A percentile compares a stretch with the other conserved stretches of the same genome.
phyloP scores from a whole-genome alignment of 805 yeast species.

The Yarrowia sp. region DNA sequence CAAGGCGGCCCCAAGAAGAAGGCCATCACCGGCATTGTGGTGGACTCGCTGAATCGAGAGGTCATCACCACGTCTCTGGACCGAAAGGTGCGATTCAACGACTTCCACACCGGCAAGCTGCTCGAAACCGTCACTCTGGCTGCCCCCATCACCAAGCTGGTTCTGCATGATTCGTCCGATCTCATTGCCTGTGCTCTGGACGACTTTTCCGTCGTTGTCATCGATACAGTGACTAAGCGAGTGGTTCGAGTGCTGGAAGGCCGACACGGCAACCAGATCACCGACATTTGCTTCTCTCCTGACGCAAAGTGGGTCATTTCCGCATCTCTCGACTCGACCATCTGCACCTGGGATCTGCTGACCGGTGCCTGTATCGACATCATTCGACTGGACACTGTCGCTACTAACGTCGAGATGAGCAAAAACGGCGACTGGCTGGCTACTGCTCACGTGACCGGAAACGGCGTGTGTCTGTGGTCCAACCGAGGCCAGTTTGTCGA shows the following conservation, averaged over 20 bases:
- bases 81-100: constrained; percentile 85
- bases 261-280: constrained; percentile 79
- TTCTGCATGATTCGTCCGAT: constrained; percentile 82
- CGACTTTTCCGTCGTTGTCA: constrained; percentile 79
- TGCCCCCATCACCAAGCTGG: constrained; percentile 78
- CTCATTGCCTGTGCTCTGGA: constrained; percentile 85
- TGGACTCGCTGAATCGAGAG: constrained; percentile 88
- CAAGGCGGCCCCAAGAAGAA: constrained; percentile 65
- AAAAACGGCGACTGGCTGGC: constrained; percentile 91
- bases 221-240: constrained; percentile 81
- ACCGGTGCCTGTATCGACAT: constrained; percentile 98
- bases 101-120: constrained; percentile 74
- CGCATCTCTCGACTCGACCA: constrained; percentile 80
- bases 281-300: constrained; percentile 87
- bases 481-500: constrained; percentile 85
- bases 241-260: constrained; percentile 89
- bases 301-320: constrained; percentile 95
- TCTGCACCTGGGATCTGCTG: constrained; percentile 97
- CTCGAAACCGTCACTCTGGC: constrained; percentile 71
- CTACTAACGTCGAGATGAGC: constrained; percentile 78
- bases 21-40: constrained; percentile 84
- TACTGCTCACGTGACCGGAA: constrained; percentile 87
- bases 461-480: constrained; percentile 93
- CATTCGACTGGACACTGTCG: constrained; percentile 76
- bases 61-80: constrained; percentile 90